A percentile compares a stretch with the other conserved stretches of the same genome.
Conservation (phyloP, 768 basidiomycete genomes). For the Hygrophoropsis aurantiaca region DNA sequence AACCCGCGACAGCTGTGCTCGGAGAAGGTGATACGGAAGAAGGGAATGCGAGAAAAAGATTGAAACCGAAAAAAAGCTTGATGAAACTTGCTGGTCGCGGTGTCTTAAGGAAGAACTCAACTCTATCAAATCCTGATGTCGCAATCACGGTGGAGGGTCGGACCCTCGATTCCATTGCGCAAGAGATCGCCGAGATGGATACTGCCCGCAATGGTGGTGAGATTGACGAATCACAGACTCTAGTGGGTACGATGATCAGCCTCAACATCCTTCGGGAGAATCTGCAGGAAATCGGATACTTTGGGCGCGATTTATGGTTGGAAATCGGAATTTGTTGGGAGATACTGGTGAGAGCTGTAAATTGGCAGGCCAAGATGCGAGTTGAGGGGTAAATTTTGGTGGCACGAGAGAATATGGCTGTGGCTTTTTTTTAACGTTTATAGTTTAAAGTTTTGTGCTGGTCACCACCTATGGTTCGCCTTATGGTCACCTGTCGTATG, state of each 20-base stretch:
- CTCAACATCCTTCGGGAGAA: constrained; percentile 36
- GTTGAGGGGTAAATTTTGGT: not conserved
- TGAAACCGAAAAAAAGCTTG: not conserved
- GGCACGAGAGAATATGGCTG: too few relatives aligned
- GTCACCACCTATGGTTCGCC: too few relatives aligned
- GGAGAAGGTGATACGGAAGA: not conserved
- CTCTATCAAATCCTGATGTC: not conserved
- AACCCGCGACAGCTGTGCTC: not conserved
- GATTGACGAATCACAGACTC: constrained; percentile 13
- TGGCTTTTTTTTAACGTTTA: too few relatives aligned
- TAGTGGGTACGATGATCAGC: constrained; percentile 20
- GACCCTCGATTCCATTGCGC: constrained; percentile 21
- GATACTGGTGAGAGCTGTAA: not conserved
- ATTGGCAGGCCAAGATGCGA: not conserved
- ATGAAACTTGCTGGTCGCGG: not conserved
- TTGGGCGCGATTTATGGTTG: constrained; percentile 30
- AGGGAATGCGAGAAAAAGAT: not conserved
- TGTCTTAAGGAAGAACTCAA: not conserved
- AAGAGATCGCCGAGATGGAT: constrained; percentile 27
- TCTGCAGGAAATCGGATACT: constrained; percentile 34
- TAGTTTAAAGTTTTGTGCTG: too few relatives aligned
- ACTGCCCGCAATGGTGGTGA: constrained; percentile 5
- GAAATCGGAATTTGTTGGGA: constrained; percentile 20
- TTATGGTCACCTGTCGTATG: too few relatives aligned
- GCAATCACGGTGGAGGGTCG: constrained; percentile 4